Evolutionary conservation across 805 yeast species (phyloP), one percentile per base, ranked within the genome.

Genomic region (Wickerhamomyces strasburgensis): DNA sequence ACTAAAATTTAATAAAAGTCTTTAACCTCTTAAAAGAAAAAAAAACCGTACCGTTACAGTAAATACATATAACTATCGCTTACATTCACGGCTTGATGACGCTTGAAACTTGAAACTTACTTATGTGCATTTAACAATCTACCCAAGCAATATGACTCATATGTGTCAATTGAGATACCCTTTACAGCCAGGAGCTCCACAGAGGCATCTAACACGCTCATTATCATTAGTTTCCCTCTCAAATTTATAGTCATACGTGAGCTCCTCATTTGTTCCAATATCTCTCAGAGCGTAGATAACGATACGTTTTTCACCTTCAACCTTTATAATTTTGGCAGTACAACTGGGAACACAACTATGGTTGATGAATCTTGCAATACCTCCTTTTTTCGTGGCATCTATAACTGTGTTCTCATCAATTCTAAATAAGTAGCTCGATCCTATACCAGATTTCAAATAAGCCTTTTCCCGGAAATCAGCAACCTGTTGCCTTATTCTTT

Each of bases 281-380:
- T 90, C 96, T 33, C 94, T 66, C 46, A 86, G 65, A 0, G 98
- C 97, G 60, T 90, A 93, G 21, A 93, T 88, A 36, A 89, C 98
- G 65, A 93, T 90, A 58, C 98, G 73, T 62, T 86, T 87, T 52
- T 75, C 81, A 4, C 97, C 97, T 41, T 88, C 97, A 27, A 88
- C 97, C 58, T 87, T 87, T 52, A 89, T 89, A 54, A 93, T 88
- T 56, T 89, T 90, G 2, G 98, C 98, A 0, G 95, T 88, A 63
- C 98, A 93, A 48, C 95, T 88, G 1, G 99, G 99, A 36, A 83
- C 84, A 64, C 99, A 93, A 58, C 97, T 88, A 59, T 93, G 99
- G 52, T 93, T 93, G 58, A 93, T 93, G 54, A 93, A 93, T 42
- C 98, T 70, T 0, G 98, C 98, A 52, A 89, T 89, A 4, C 98